Evolutionary conservation across 192 early-diverging fungal species (phyloP).

Genomic region (Dimargaris xerosporica): DNA sequence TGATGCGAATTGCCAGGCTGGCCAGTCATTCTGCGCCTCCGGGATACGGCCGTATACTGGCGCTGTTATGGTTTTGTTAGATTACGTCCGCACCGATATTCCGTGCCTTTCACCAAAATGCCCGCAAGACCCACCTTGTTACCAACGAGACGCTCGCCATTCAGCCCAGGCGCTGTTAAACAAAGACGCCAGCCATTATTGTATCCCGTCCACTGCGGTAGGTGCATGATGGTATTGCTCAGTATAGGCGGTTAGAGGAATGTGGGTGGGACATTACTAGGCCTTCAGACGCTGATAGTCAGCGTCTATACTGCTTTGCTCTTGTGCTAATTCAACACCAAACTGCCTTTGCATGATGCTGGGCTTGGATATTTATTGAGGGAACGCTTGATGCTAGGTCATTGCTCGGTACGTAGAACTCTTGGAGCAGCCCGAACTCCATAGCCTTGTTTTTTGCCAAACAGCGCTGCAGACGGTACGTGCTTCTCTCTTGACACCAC

Average conservation of each 20-base stretch:
- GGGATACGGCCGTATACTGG: too few species aligned
- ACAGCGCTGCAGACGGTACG: conserved; percentile 39
- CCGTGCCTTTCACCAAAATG: conserved; percentile 35
- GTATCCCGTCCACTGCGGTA: conserved; percentile 38
- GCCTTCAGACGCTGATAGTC: not conserved
- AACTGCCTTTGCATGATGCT: not conserved
- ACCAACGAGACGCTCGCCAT: conserved; percentile 17
- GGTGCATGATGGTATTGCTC: not conserved
- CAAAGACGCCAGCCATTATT: conserved; percentile 21
- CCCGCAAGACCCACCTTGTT: conserved; percentile 18
- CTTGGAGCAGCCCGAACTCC: conserved; percentile 47
- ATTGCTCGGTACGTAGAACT: conserved; percentile 44
- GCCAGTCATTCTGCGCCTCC: too few species aligned
- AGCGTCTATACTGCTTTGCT: not conserved
- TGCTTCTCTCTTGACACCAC: not conserved
- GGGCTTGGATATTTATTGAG: conserved; percentile 20
- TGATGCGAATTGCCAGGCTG: too few species aligned
- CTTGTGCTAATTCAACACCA: not conserved
- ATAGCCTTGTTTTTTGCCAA: conserved; percentile 51
- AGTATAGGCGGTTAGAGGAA: not conserved
- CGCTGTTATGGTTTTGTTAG: conserved; percentile 13
- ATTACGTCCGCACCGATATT: conserved; percentile 40
- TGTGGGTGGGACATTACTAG: not conserved
- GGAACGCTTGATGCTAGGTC: not conserved
- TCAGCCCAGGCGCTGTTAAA: conserved; percentile 19